Base-by-base conservation (phyloP, 2,329 filamentous ascomycete species). In the Colletotrichum magnum region DNA sequence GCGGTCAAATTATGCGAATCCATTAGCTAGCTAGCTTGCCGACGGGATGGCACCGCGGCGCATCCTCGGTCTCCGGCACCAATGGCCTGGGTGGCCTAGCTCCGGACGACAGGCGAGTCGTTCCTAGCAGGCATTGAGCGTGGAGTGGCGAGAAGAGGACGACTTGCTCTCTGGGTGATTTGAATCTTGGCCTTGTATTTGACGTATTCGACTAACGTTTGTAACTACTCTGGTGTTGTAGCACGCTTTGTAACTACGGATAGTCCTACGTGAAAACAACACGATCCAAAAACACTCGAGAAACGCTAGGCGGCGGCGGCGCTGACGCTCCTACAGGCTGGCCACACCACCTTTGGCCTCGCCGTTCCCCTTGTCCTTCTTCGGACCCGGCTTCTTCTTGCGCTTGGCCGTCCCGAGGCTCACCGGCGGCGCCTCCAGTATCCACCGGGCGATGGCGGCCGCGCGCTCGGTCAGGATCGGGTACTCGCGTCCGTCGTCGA, bases 381-480 rank as follows among this genome's bases (percentile, higher is more conserved):
- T 70, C 12, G 59, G 28, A 7, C 50, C 59, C 4, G 58, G 6
- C 48, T 68, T 72, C 72, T 76, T 80, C 77, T 81, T 85, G 70
- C 81, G 81, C 73, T 78, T 82, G 24, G 77, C 73, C n/a, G 75
- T 73, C 26, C 78, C 77, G n/a, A 72, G 72, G 24, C 77, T 72
- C n/a, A 80, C 79, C 0, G 77, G 70, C 6, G 87, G 89, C 1
- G 88, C 89, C 67, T 91, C 85, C 57, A 81, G 80, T 24, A 95
- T 87, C 93, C 93, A 96, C 50, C 88, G 81, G 0, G 90, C 87
- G 67, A 95, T 89, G 18, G 88, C 87, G 56, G 89, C 86, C 0
- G 93, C 92, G 24, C 93, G 86, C 71, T 93, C 90, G 1, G 92
- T 93, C 18, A 87, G 85, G 71, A 93, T 89, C 2, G 89, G 88